Evolutionary conservation across 768 basidiomycete species (phyloP), one percentile per base, ranked within the genome.

Genomic region (Suillus lakei): DNA sequence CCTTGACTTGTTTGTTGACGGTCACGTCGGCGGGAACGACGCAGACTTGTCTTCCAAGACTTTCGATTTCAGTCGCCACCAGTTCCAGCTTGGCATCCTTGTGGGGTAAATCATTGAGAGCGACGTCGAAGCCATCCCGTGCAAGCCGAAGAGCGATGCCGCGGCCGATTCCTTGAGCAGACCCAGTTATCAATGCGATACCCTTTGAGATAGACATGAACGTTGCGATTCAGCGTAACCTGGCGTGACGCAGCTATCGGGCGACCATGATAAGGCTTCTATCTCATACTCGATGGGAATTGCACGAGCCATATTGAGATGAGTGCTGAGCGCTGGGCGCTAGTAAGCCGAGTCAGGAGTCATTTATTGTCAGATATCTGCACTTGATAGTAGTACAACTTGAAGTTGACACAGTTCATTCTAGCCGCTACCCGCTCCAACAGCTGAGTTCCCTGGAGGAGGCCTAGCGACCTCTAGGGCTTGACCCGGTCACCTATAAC

Each of bases 81-180:
- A 16, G 18, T 3, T 56, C 62, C 32, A 71, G 68, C 30, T 68
- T 50, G 10, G 16, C 34, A 13, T 56, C 39, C 39, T 68, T 63
- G 44, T 39, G 26, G 51, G 46, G 36, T n/a, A 54, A 6, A 34
- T 54, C 53, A 34, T 54, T 54, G 32, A 54, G 53, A 4, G 68
- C 73, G 5, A 76, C 44, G 53, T 74, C 67, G 48, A 68, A 72
- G 3, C 75, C 74, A 56, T 76, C 75, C 5, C 61, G 63, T 9
- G 75, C 75, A 16, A 76, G 71, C 5, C 68, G 65, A 7, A 76
- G 66, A 16, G 75, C 73, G 36, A 75, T 72, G 30, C 62, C 60
- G 8, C 71, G 64, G 3, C 75, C 74, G 10, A 76, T 75, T 16
- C 65, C 71, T 34, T 64, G 71, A 5, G 64, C 71, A 58, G 68